These are phyloP conservation scores for Eragrostis nindensis DNA, from an alignment of 176 grass and related monocot genomes.

Conservation along the genomic window DNA sequence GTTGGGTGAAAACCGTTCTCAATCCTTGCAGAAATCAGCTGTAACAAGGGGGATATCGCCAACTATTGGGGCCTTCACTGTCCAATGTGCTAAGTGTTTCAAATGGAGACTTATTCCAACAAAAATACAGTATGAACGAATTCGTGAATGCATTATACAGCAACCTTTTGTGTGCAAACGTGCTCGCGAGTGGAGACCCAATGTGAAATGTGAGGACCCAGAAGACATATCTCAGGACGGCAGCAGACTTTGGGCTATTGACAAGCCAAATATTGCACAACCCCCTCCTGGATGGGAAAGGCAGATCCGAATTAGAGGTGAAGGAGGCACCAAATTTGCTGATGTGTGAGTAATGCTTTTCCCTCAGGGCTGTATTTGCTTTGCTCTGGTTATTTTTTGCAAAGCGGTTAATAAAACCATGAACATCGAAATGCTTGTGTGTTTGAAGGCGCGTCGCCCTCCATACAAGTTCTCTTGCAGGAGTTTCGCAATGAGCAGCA, in stretches of 20 bases:
- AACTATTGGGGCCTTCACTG: constrained; percentile 91
- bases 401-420: background rate
- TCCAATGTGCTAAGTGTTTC: constrained; percentile 92
- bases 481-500: too few species aligned
- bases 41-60: constrained; percentile 42
- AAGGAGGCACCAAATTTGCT: constrained; percentile 95
- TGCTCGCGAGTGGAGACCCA: constrained; percentile 78
- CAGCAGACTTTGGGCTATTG: constrained; percentile 94
- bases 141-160: constrained; percentile 82
- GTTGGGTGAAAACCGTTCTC: constrained; percentile 44
- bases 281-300: constrained; percentile 93
- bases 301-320: constrained; percentile 91
- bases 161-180: constrained; percentile 79
- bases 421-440: too few species aligned
- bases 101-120: constrained; percentile 98
- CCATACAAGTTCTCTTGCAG: too few species aligned
- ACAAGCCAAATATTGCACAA: constrained; percentile 91
- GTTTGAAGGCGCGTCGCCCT: too few species aligned
- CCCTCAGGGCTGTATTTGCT: constrained; percentile 18
- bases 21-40: constrained; percentile 38
- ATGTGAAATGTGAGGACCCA: constrained; percentile 69
- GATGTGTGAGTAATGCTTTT: constrained; percentile 75
- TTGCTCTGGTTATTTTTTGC: constrained; percentile 31
- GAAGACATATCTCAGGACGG: constrained; percentile 98
- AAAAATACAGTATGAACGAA: constrained; percentile 94